Evolutionary conservation across 139 green algal species (phyloP).

Genomic region (Penium margaritaceum): DNA sequence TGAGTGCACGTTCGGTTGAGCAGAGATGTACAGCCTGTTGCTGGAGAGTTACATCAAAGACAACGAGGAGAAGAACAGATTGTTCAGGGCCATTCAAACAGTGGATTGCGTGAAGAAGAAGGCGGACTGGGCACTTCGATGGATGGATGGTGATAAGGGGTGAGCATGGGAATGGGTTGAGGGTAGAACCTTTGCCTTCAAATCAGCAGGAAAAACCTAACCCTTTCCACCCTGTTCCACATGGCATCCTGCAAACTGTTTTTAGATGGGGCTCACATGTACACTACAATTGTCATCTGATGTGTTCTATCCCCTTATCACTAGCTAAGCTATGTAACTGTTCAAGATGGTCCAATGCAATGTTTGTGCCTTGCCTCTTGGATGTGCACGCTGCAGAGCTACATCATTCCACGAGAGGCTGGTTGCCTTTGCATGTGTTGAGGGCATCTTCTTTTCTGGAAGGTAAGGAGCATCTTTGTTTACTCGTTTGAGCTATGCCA

Average conservation of each 20-base stretch:
- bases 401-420: constrained; percentile 75
- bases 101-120: constrained; percentile 84
- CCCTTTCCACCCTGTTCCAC: neutral
- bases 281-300: neutral
- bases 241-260: neutral
- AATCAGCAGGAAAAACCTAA: no score
- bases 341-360: neutral
- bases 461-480: constrained; percentile 11
- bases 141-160: constrained; percentile 64
- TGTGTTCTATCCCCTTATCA: neutral
- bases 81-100: constrained; percentile 93
- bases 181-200: neutral
- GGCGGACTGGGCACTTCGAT: constrained; percentile 92
- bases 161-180: constrained; percentile 3
- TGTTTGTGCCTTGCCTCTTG: neutral
- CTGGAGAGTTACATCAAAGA: constrained; percentile 97
- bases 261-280: no score
- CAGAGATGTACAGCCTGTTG: constrained; percentile 98
- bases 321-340: no score
- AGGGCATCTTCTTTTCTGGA: constrained; percentile 98
- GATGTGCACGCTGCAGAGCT: no score
- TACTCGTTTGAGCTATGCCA: neutral
- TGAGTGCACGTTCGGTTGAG: no score
- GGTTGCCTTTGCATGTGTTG: constrained; percentile 88
- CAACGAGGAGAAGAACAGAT: constrained; percentile 50